phyloP scores from a whole-genome alignment of 2,329 filamentous ascomycete species.

The Colletotrichum sansevieriae region DNA sequence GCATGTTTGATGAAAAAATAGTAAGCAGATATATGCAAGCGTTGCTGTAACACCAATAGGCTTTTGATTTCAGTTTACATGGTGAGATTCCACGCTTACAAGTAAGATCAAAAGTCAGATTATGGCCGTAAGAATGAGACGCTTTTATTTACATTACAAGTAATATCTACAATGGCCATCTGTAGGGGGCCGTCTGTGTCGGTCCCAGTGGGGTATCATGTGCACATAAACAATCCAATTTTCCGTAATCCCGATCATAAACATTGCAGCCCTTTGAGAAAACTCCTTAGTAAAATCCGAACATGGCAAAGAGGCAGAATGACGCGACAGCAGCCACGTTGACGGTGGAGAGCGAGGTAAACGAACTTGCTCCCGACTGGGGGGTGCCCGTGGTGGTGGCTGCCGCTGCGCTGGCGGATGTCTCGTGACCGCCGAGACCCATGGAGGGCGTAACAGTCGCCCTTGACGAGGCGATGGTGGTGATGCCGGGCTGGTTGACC shows the following conservation, averaged over 20 bases:
- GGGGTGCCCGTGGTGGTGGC: constrained; percentile 15
- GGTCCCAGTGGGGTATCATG: constrained; percentile 46
- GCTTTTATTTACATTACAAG: constrained; percentile 39
- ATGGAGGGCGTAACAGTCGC: constrained; percentile 42
- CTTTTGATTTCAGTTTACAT: too few species aligned
- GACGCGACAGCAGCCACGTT: constrained; percentile 27
- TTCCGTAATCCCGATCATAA: constrained; percentile 33
- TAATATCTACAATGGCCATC: constrained; percentile 36
- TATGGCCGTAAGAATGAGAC: constrained; percentile 31
- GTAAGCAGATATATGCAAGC: too few species aligned
- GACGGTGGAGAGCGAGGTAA: constrained; percentile 2
- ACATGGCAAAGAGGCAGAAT: constrained; percentile 26
- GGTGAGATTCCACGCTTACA: neutral
- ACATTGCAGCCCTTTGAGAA: constrained; percentile 8
- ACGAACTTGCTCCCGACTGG: constrained; percentile 24
- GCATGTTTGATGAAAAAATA: too few species aligned
- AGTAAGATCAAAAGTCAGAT: neutral
- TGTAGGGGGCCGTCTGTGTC: constrained; percentile 38
- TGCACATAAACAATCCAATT: constrained; percentile 42
- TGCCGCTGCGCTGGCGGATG: constrained; percentile 44
- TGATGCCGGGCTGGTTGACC: constrained; percentile 28
- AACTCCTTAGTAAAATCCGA: constrained; percentile 30
- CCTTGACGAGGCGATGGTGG: constrained; percentile 26
- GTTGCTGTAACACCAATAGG: too few species aligned
- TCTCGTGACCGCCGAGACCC: constrained; percentile 55